A percentile compares a stretch with the other conserved stretches of the same genome.
phyloP scores from a whole-genome alignment of 106 monocot genomes.

The Platanthera guangdongensis region DNA sequence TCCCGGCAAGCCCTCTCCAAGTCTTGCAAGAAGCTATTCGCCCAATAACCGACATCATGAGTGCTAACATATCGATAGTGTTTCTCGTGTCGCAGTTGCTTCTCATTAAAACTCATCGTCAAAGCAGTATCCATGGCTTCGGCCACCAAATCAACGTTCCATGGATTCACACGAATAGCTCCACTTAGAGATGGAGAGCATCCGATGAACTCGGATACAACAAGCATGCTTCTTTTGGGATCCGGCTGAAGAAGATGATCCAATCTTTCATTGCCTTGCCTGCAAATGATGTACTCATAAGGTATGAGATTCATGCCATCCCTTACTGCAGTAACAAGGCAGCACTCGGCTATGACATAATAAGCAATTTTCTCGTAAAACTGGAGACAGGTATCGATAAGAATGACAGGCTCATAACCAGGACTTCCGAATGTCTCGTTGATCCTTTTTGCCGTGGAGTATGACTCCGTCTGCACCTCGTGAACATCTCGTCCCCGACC shows the following conservation, averaged over 20 bases:
- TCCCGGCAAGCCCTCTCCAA: conserved; percentile 44
- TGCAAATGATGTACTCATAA: conserved; percentile 44
- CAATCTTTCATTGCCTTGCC: conserved; percentile 36
- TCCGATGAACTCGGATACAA: conserved; percentile 45
- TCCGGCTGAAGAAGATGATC: conserved; percentile 15
- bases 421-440: conserved; percentile 30
- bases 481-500: conserved; percentile 38
- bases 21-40: conserved; percentile 41
- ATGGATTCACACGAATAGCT: conserved; percentile 45
- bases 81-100: conserved; percentile 43
- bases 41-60: conserved; percentile 48
- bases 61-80: conserved; percentile 44
- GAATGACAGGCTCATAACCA: conserved; percentile 31
- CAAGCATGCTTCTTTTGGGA: conserved; percentile 42
- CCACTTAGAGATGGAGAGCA: conserved; percentile 51
- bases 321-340: conserved; percentile 49
- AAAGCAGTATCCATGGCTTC: conserved; percentile 43
- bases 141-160: conserved; percentile 42
- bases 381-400: conserved; percentile 36
- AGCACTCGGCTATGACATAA: conserved; percentile 41
- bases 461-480: conserved; percentile 37
- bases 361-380: conserved; percentile 47
- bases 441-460: conserved; percentile 28
- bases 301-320: conserved; percentile 58
- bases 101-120: conserved; percentile 26